Base-by-base conservation (phyloP, 2,329 filamentous ascomycete genomes). In the Penicillium brevicompactum region DNA sequence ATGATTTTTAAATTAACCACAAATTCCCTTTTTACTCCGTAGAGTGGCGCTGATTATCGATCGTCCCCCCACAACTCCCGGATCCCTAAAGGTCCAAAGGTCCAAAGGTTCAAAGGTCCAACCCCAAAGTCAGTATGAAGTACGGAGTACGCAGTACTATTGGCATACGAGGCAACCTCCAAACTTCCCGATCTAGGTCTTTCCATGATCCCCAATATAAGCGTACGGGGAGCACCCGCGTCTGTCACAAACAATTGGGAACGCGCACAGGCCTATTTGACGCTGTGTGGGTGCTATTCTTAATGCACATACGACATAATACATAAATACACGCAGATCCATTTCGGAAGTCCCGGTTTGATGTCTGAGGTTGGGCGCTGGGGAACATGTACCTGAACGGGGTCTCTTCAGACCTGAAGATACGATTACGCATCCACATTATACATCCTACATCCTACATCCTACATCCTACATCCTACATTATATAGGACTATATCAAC, bases 231-330 rank as follows among this genome's bases (percentile, higher is more conserved):
- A 37, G 34, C 34, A 37, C 34, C n/a, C 34, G 34, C 34, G 13
- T n/a, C 34, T 37, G 34, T 37, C 34, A 34, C 31, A 37, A 14
- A n/a, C 34, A 37, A 37, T 14, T 37, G 11, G 34, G 21, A 34
- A 34, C 18, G 30, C 47, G 61, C 61, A 57, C 57, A 56, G 53
- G 56, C 54, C 54, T 47, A 47, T 46, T 56, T 62, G 41, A 54
- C 40, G 47, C 38, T 27, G 48, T 62, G 61, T 62, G 59, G 55
- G 55, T 60, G 59, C 60, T 61, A 61, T 63, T 64, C 55, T 55
- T 55, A 56, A 58, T 40, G 34, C 13, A 37, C 34, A 37, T 37
- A 34, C 30, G 11, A 34, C 32, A 34, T 34, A 18, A 18, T 18
- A 27, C 24, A 27, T 27, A 27, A 37, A 37, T 37, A 37, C 34